Evolutionary conservation across 208 protist species (phyloP).

Genomic region (Leishmania tarentolae): DNA sequence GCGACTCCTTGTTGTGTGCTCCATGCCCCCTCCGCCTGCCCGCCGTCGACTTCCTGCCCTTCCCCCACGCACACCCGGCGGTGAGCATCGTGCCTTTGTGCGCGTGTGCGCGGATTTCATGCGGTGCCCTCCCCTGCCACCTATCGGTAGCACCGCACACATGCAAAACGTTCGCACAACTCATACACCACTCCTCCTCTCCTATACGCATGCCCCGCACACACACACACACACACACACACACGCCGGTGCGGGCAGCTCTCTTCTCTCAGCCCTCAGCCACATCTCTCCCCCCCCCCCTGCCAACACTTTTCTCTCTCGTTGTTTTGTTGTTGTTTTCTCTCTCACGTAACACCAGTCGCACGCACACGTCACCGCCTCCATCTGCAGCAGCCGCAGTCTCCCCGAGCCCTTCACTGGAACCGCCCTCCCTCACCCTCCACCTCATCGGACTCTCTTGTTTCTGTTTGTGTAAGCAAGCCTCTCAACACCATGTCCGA

Average conservation of each 20-base stretch:
- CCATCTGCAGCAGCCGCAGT: background rate
- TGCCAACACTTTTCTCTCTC: background rate
- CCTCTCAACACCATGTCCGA: slow-evolving; percentile 20
- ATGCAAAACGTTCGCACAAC: background rate
- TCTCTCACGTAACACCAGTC: background rate
- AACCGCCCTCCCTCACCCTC: background rate
- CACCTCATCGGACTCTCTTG: slow-evolving; percentile 11
- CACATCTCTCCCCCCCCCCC: background rate
- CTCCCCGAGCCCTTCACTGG: background rate
- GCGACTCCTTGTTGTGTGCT: background rate
- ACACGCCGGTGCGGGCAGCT: background rate
- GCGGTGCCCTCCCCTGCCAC: background rate
- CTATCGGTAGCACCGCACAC: background rate
- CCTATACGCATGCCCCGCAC: background rate
- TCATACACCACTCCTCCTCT: background rate
- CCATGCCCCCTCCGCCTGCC: too few relatives aligned
- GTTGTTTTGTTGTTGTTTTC: background rate
- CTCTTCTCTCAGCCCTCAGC: background rate
- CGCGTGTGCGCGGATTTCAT: background rate
- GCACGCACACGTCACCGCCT: background rate
- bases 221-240: background rate
- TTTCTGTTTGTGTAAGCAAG: background rate
- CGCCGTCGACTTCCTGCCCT: background rate
- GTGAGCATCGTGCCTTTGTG: background rate
- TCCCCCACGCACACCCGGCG: background rate